Percentiles rank a stretch among this genome's conserved stretches.
Evolutionary conservation across 2,329 filamentous ascomycete species (phyloP).

Genomic region (Colletotrichum siamense): DNA sequence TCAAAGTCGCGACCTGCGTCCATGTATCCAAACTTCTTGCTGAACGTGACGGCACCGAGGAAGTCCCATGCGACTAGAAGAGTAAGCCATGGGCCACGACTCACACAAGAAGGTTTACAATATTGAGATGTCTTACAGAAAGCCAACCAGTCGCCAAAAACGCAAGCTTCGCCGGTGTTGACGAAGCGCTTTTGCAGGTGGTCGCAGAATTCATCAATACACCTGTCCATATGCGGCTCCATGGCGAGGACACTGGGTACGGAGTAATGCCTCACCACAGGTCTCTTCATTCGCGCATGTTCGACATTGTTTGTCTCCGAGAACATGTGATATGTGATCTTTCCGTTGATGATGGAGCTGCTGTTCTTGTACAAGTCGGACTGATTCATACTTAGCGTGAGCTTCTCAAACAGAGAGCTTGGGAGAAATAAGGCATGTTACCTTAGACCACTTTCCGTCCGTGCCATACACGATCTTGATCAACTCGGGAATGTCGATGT

Average conservation of each 20-base stretch:
- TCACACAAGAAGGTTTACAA: too few species aligned
- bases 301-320: slow-evolving; percentile 34
- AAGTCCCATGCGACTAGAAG: slow-evolving; percentile 41
- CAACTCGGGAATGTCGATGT: slow-evolving; percentile 30
- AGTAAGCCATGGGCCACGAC: too few species aligned
- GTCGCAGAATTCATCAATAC: slow-evolving; percentile 32
- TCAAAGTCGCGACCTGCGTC: slow-evolving; percentile 40
- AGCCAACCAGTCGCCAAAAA: slow-evolving; percentile 29
- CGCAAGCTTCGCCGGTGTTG: slow-evolving; percentile 17
- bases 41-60: slow-evolving; percentile 45
- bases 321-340: slow-evolving; percentile 43
- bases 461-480: slow-evolving; percentile 33
- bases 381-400: slow-evolving; percentile 22
- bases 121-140: slow-evolving; percentile 26
- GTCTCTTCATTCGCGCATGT: slow-evolving; percentile 40
- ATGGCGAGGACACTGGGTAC: slow-evolving; percentile 28
- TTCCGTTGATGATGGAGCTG: slow-evolving; percentile 36
- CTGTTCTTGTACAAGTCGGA: slow-evolving; percentile 42
- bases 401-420: not conserved
- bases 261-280: slow-evolving; percentile 41
- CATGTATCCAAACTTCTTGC: slow-evolving; percentile 46
- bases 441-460: slow-evolving; percentile 28
- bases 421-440: not conserved
- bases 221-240: slow-evolving; percentile 36
- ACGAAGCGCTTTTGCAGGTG: slow-evolving; percentile 35